Percentiles rank a stretch among this genome's conserved stretches.
These are phyloP conservation scores for Vigna trinervia DNA, from an alignment of 306 rosid genomes.

Conservation along the genomic window DNA sequence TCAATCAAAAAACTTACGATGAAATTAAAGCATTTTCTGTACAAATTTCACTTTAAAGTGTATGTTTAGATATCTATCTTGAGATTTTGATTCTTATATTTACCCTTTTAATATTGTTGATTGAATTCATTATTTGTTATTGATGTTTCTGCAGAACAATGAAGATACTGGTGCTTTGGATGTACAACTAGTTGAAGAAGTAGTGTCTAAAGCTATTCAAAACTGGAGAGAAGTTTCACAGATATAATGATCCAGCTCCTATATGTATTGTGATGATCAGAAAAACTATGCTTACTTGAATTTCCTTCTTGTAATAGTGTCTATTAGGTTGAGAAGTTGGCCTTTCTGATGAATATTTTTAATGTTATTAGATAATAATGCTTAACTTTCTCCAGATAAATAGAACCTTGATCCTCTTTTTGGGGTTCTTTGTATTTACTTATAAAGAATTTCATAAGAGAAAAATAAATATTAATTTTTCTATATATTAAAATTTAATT, in stretches of 20 bases:
- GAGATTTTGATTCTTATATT: not conserved
- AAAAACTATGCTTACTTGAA: not conserved
- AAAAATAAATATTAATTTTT: too few species aligned
- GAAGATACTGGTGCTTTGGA: constrained; percentile 47
- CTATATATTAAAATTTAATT: too few species aligned
- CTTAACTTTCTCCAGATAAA: constrained; percentile 4
- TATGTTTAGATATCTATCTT: too few species aligned
- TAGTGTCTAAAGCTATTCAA: constrained; percentile 64
- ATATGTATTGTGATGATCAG: not conserved
- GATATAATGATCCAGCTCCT: constrained; percentile 20
- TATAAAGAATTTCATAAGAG: too few species aligned
- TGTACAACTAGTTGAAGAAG: constrained; percentile 51
- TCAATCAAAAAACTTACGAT: not conserved
- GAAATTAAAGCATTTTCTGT: not conserved
- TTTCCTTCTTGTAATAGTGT: not conserved
- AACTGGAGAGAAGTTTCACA: constrained; percentile 56
- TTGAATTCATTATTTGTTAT: not conserved
- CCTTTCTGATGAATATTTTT: not conserved
- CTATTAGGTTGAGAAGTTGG: not conserved
- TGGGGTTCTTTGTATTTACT: not conserved
- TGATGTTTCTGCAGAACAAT: constrained; percentile 49
- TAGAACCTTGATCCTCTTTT: not conserved
- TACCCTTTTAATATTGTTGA: not conserved
- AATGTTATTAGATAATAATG: not conserved
- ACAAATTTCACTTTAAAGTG: not conserved